These are phyloP conservation scores for Lentinula raphanica DNA, from an alignment of 768 basidiomycete species.

Conservation along the genomic window DNA sequence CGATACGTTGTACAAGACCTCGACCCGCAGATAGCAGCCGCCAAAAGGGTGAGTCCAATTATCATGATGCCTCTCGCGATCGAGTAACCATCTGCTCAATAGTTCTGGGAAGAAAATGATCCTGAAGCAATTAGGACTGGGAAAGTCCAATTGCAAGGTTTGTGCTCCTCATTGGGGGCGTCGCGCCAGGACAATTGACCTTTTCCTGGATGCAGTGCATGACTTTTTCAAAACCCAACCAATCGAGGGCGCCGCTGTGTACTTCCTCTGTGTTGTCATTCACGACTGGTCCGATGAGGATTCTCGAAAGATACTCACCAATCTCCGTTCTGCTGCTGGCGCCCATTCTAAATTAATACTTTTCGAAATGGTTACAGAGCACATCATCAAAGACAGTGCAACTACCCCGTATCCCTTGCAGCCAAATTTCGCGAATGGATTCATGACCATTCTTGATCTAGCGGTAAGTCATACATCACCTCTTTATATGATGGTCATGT, in stretches of 20 bases:
- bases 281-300: constrained; percentile 26
- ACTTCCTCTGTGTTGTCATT: constrained; percentile 23
- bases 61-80: too few relatives aligned
- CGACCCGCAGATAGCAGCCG: constrained; percentile 18
- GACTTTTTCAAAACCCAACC: constrained; percentile 28
- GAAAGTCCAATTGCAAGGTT: constrained; percentile 23
- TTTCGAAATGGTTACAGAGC: constrained; percentile 14
- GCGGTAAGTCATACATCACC: too few relatives aligned
- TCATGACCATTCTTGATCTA: too few relatives aligned
- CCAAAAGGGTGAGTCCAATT: constrained; percentile 15
- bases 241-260: constrained; percentile 20
- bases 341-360: constrained; percentile 20
- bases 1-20: constrained; percentile 33
- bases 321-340: constrained; percentile 19
- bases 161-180: not conserved
- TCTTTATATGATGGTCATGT: too few relatives aligned
- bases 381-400: not conserved
- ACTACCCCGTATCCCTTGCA: not conserved
- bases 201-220: constrained; percentile 14
- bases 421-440: not conserved
- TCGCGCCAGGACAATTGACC: not conserved
- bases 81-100: too few relatives aligned
- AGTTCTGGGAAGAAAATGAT: constrained; percentile 23
- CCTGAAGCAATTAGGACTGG: constrained; percentile 21
- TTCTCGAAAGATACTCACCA: constrained; percentile 20